phyloP scores from a whole-genome alignment of 306 rosid species.

The Castanea sativa region DNA sequence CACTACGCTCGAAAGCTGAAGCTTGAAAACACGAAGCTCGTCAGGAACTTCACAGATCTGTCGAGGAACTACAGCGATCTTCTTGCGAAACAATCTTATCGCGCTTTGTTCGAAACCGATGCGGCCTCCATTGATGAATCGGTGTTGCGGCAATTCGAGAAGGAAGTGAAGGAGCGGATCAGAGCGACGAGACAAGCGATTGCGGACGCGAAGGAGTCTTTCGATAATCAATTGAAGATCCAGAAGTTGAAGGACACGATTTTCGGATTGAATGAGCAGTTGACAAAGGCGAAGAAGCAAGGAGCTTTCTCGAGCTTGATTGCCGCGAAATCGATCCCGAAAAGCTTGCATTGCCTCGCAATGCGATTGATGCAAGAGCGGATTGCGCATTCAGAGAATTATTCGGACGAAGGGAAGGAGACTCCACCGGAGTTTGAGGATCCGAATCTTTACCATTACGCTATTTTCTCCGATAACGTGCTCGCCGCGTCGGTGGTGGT shows the following conservation, averaged over 20 bases:
- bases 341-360: constrained; percentile 70
- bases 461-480: constrained; percentile 77
- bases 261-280: constrained; percentile 77
- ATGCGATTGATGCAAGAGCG: constrained; percentile 79
- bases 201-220: constrained; percentile 82
- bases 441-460: constrained; percentile 76
- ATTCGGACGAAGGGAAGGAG: constrained; percentile 56
- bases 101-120: constrained; percentile 51
- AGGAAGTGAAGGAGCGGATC: constrained; percentile 89
- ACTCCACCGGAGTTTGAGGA: constrained; percentile 63
- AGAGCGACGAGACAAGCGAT: constrained; percentile 78
- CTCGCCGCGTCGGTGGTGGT: constrained; percentile 84
- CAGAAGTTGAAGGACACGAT: constrained; percentile 94
- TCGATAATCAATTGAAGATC: constrained; percentile 91
- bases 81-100: constrained; percentile 57
- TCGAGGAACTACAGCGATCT: constrained; percentile 75
- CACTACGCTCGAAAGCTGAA: constrained; percentile 85
- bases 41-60: constrained; percentile 76
- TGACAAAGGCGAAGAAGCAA: constrained; percentile 88
- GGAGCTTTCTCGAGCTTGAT: constrained; percentile 92
- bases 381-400: constrained; percentile 65
- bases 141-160: constrained; percentile 73
- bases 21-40: constrained; percentile 88
- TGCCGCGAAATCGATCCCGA: constrained; percentile 85
- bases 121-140: constrained; percentile 61